A percentile compares a stretch with the other conserved stretches of the same genome.
These are phyloP conservation scores for Gypsophila paniculata DNA, from an alignment of 179 eudicot species.

Conservation along the genomic window DNA sequence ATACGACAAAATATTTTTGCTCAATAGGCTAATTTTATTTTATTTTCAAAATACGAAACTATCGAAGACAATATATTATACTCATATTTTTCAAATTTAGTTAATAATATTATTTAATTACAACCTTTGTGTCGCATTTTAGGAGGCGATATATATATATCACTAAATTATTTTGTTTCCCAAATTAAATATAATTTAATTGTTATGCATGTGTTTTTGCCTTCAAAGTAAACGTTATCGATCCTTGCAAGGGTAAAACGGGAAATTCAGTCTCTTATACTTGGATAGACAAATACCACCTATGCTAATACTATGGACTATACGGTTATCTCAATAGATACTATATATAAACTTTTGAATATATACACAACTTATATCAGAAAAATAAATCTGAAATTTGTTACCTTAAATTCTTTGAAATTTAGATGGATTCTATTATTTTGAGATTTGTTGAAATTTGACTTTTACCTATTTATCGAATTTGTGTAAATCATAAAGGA, in stretches of 20 bases:
- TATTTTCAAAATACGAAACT: too few relatives aligned
- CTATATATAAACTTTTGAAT: not conserved
- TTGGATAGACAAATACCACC: not conserved
- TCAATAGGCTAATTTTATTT: too few relatives aligned
- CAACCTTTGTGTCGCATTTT: too few relatives aligned
- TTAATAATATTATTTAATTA: too few relatives aligned
- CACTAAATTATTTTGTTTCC: too few relatives aligned
- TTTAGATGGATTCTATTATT: slow-evolving; percentile 14
- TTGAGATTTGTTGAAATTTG: not conserved
- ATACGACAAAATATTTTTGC: too few relatives aligned
- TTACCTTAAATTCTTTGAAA: slow-evolving; percentile 8
- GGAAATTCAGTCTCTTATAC: not conserved
- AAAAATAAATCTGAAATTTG: not conserved
- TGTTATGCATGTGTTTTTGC: not conserved
- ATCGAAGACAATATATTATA: too few relatives aligned
- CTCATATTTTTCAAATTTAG: too few relatives aligned
- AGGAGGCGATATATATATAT: too few relatives aligned
- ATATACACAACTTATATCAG: not conserved
- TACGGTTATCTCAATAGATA: not conserved
- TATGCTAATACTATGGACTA: slow-evolving; percentile 1
- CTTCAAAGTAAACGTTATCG: not conserved
- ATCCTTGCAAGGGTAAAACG: slow-evolving; percentile 9
- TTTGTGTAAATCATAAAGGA: too few relatives aligned
- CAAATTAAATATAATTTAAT: not conserved
- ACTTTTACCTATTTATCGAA: not conserved